Evolutionary conservation across 1,284 basidiomycete species (phyloP), one percentile per base, ranked within the genome.

Genomic region (Hemileia vastatrix): DNA sequence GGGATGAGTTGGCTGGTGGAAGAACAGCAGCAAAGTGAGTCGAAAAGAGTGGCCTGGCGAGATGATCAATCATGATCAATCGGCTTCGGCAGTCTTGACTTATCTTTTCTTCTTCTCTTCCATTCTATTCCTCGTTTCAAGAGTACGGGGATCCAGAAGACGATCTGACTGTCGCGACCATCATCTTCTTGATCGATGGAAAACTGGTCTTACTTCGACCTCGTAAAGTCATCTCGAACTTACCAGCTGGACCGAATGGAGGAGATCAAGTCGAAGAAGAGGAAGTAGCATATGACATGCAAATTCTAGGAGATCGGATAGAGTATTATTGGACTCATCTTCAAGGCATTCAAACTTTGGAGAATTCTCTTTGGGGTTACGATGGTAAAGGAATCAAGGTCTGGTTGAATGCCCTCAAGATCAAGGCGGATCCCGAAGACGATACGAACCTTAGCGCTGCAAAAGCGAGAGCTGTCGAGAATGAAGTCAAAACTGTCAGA

Each of bases 271-370:
- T 88, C 0, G 88, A 83, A 6, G 81, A 85, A 63, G 86, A 90
- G 71, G 92, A 97, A 77, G 89, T 95, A 66, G 90, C 88, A 67
- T 98, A 98, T 75, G 95, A 97, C 76, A 87, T 96, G 83, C 94
- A 96, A 72, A 88, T 98, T 45, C 86, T 98, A 31, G 90, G 92
- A 0, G 90, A 96, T 70, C 84, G 87, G 31, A 90, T 97, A 66
- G 94, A 98, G 73, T 91, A 92, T 72, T 98, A 93, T 77, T 98
- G 94, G 94, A 96, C 94, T 50, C 93, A 97, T 78, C 79, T 97
- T 57, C 85, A 88, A 50, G 93, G 93, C 0, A 91, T 97, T 36
- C 89, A 87, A 2, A 85, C 90, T 1, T 79, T 97, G 31, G 94
- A 97, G 72, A 96, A 97, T 77, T 95, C 92, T 9, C 79, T 98